Evolutionary conservation across 176 grass and related monocot genomes (phyloP), one percentile per base, ranked within the genome.

Genomic region (Bothriochloa decipiens): DNA sequence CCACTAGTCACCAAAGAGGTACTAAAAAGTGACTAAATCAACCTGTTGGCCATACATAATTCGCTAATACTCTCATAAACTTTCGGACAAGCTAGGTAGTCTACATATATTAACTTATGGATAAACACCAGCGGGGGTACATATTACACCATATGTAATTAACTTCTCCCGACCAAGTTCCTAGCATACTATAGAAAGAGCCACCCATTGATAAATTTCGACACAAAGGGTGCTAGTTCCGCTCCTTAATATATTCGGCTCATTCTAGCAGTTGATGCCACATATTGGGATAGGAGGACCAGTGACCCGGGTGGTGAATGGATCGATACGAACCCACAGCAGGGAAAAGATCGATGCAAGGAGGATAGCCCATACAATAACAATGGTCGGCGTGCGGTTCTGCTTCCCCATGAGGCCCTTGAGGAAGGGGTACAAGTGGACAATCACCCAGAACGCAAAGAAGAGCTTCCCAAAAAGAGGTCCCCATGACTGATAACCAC

Each of bases 401-500:
- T 35, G 33, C 33, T 35, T 35, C 33, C 33, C 33, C 33, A 35
- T 35, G 33, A 35, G 33, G 33, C 33, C 33, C 33, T 35, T 35
- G 33, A 35, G 33, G 33, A 35, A 35, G 33, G 33, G 33, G 33
- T 35, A 35, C 33, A 35, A 35, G 69, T 95, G 93, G 46, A 95
- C 80, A 70, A 92, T 95, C 65, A 95, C 90, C 93, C 90, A 90
- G 82, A 95, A 95, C 15, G 90, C 90, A 2, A 95, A 95, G 85
- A 95, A 95, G 79, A 95, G 90, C 45, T 92, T 95, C 61, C 93
- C 90, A 11, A 95, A 95, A 43, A 95, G 93, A 1, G 93, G 93
- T 1, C 93, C 93, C 93, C 93, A 95, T 73, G 93, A 95, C 74
- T 89, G 85, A 66, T 92, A 95, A 17, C 93, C 93, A 1, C 88